Evolutionary conservation across 805 yeast species (phyloP), one percentile per base, ranked within the genome.

Genomic region (Metschnikowia drakensbergensis): DNA sequence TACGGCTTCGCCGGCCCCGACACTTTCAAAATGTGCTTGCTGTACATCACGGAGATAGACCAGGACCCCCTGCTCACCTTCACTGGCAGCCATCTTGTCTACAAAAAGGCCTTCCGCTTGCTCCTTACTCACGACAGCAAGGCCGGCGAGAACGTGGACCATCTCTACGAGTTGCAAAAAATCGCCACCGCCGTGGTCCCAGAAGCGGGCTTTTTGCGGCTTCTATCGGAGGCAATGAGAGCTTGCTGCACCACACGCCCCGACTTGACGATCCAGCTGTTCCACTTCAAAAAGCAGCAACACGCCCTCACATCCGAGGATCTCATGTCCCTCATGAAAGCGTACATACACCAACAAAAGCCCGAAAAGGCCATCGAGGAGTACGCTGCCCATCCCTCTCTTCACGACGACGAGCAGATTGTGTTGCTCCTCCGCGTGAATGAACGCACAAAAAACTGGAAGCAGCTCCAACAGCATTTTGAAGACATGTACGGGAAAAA

Each of bases 401-500:
- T 81, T 6, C 83, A 79, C 35, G 61, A 66, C 46, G 77, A 74
- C 39, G 62, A 62, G 13, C 85, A 79, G 51, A 74, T 74, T 40
- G 80, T 75, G 46, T 67, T 76, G 10, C 53, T 83, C 23, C 65
- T 83, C 38, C 55, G 66, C 9, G 70, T 81, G 0, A 70, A 78
- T 51, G 77, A 81, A 8, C 58, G 65, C 36, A 57, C 66, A 22
- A 65, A 70, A 34, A 73, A 79, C 52, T 85, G 88, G 87, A 63
- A 63, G 22, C 64, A 74, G 6, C 64, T 86, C 49, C 84, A 81
- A 60, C 54, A 64, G 9, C 77, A 77, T 42, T 84, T 85, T 60
- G 84, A 82, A 57, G 72, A 69, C 23, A 69, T 78, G 61, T 79
- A 79, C 56, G 81, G 79, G 1, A 62, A 69, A n/a, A 82, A 80